Evolutionary conservation across 495 filamentous ascomycete genomes (phyloP).

Genomic region (Lepidopterella palustris): DNA sequence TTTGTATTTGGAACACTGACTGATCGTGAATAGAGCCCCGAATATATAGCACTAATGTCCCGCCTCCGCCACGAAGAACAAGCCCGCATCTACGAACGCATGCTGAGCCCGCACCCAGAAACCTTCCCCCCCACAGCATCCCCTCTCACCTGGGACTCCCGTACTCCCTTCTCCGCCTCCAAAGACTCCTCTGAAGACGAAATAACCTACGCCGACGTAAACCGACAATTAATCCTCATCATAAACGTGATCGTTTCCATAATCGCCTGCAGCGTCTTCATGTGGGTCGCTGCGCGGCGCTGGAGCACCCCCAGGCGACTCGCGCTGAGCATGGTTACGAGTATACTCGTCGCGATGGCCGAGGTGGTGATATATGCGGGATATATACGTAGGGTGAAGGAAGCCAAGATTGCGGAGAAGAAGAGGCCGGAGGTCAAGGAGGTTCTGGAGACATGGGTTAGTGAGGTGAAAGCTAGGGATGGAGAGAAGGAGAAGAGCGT

Average conservation of each 20-base stretch:
- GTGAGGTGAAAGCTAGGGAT: not conserved
- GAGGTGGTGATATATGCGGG: conserved; percentile 84
- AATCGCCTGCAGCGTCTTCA: conserved; percentile 58
- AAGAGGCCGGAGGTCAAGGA: conserved; percentile 44
- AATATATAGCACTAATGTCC: conserved; percentile 87
- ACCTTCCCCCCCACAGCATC: conserved; percentile 45
- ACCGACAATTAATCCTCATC: conserved; percentile 66
- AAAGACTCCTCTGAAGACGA: conserved; percentile 29
- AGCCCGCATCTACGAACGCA: conserved; percentile 67
- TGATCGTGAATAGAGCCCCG: conserved; percentile 73
- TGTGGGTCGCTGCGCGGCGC: conserved; percentile 65
- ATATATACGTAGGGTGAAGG: conserved; percentile 70
- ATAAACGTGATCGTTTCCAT: conserved; percentile 69
- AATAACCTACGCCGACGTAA: conserved; percentile 51
- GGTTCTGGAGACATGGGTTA: conserved; percentile 4
- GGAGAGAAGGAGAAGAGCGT: not conserved
- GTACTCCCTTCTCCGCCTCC: conserved; percentile 31
- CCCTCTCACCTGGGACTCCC: too few species aligned
- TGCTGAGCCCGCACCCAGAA: conserved; percentile 53
- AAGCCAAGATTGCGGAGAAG: conserved; percentile 62
- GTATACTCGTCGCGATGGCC: conserved; percentile 67
- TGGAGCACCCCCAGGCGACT: conserved; percentile 65
- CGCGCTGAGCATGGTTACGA: conserved; percentile 62
- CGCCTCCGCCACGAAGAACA: conserved; percentile 76
- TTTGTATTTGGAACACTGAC: too few species aligned